phyloP scores from a whole-genome alignment of 768 basidiomycete genomes.

The Termitomyces heimii region DNA sequence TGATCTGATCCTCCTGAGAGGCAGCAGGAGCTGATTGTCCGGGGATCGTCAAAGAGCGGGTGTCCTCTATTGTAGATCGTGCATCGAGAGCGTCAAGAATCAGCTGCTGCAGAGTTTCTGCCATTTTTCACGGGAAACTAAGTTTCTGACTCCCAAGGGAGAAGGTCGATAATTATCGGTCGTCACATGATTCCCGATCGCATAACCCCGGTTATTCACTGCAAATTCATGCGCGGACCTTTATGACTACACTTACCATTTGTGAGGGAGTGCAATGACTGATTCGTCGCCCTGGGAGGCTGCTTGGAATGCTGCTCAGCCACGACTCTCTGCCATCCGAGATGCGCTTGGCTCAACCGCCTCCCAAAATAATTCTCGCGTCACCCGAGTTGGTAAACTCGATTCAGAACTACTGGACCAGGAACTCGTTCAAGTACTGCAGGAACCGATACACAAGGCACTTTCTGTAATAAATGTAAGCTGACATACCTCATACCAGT shows the following conservation, averaged over 20 bases:
- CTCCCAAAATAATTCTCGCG: conserved; percentile 32
- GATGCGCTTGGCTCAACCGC: conserved; percentile 26
- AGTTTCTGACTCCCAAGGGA: conserved; percentile 8
- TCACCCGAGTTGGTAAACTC: conserved; percentile 82
- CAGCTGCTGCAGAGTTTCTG: conserved; percentile 76
- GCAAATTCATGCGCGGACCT: neutral
- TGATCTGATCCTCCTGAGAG: conserved; percentile 74
- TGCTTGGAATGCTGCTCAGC: conserved; percentile 59
- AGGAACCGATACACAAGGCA: conserved; percentile 75
- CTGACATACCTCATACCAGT: neutral
- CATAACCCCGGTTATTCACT: neutral
- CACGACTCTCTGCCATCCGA: conserved; percentile 43
- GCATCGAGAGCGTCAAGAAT: conserved; percentile 68
- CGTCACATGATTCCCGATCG: neutral
- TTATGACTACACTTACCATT: conserved; percentile 11
- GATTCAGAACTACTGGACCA: conserved; percentile 89
- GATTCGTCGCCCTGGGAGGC: conserved; percentile 41
- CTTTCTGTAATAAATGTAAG: conserved; percentile 60
- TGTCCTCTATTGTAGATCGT: conserved; percentile 54
- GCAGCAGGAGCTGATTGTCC: conserved; percentile 51
- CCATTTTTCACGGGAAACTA: conserved; percentile 36
- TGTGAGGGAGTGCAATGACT: conserved; percentile 11
- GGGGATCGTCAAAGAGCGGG: conserved; percentile 61
- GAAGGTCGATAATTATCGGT: conserved; percentile 1
- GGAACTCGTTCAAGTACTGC: conserved; percentile 76